These are phyloP conservation scores for Amoeboaphelidium protococcarum DNA, from an alignment of 371 early-diverging fungal genomes.

Conservation along the genomic window DNA sequence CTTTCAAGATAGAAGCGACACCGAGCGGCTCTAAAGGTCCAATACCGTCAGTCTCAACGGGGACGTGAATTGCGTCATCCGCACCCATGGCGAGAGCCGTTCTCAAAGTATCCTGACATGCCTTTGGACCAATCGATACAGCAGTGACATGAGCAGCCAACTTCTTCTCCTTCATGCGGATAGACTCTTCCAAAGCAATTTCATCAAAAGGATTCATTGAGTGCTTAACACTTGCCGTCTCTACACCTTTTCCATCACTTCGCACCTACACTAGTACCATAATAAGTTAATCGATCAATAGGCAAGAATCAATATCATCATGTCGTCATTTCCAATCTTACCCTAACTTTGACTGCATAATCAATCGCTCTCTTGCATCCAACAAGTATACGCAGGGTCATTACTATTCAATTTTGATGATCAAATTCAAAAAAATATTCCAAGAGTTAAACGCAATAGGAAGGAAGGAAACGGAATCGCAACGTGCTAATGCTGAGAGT, in stretches of 20 bases:
- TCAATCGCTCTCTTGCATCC: conserved; percentile 91
- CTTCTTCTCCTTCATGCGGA: conserved; percentile 56
- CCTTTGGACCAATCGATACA: conserved; percentile 66
- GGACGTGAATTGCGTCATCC: conserved; percentile 83
- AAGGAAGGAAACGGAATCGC: too few relatives aligned
- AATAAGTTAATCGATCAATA: neutral
- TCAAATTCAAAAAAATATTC: too few relatives aligned
- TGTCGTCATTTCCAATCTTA: conserved; percentile 70
- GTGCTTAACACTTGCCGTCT: conserved; percentile 22
- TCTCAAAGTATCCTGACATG: conserved; percentile 70
- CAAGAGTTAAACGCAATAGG: too few relatives aligned
- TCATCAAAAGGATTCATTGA: conserved; percentile 97
- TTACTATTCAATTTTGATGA: neutral
- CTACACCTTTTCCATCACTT: neutral
- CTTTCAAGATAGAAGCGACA: conserved; percentile 78
- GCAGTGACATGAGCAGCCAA: conserved; percentile 43
- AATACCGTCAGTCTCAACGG: conserved; percentile 18
- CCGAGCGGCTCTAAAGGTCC: conserved; percentile 52
- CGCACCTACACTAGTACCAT: neutral
- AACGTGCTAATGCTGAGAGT: too few relatives aligned
- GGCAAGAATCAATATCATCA: conserved; percentile 19
- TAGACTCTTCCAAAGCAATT: conserved; percentile 89
- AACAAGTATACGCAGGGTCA: conserved; percentile 42
- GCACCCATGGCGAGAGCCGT: conserved; percentile 97
- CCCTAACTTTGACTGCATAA: conserved; percentile 92